phyloP scores from a whole-genome alignment of 495 filamentous ascomycete genomes.

The Hyaloscypha bicolor region DNA sequence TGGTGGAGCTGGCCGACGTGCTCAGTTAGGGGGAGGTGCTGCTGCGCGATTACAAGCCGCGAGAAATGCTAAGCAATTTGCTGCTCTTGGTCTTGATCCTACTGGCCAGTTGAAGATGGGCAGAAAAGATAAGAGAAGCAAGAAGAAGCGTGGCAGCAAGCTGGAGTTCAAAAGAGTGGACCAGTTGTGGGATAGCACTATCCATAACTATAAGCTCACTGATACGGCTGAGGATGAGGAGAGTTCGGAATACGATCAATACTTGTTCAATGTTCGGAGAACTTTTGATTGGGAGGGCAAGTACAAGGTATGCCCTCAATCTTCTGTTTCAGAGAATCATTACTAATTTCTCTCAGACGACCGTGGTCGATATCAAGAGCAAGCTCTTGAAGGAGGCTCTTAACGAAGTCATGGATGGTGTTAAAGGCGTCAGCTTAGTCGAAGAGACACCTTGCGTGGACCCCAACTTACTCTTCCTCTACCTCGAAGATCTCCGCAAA shows the following conservation, averaged over 20 bases:
- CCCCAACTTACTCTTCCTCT: slow-evolving; percentile 88
- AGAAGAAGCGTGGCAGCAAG: slow-evolving; percentile 59
- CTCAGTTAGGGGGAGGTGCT: slow-evolving; percentile 23
- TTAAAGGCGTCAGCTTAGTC: slow-evolving; percentile 79
- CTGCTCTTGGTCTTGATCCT: slow-evolving; percentile 30
- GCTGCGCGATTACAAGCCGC: slow-evolving; percentile 14
- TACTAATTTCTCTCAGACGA: slow-evolving; percentile 23
- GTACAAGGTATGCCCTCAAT: slow-evolving; percentile 49
- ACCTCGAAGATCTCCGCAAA: slow-evolving; percentile 73
- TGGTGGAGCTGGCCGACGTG: slow-evolving; percentile 10
- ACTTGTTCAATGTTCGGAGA: slow-evolving; percentile 83
- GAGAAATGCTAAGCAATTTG: slow-evolving; percentile 25
- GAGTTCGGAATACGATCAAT: slow-evolving; percentile 80
- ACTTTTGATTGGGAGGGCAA: slow-evolving; percentile 90
- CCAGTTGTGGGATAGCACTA: slow-evolving; percentile 77
- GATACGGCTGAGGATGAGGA: slow-evolving; percentile 74
- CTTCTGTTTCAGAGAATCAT: not conserved
- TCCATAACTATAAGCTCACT: slow-evolving; percentile 81
- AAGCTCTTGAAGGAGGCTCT: slow-evolving; percentile 74
- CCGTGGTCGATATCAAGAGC: slow-evolving; percentile 82
- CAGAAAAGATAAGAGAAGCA: slow-evolving; percentile 35
- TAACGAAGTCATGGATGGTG: slow-evolving; percentile 74
- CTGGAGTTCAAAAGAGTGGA: slow-evolving; percentile 87
- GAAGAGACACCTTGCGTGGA: slow-evolving; percentile 79
- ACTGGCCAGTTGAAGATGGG: slow-evolving; percentile 26